Evolutionary conservation across 106 monocot genomes (phyloP).

Genomic region (Agapanthus africanus): DNA sequence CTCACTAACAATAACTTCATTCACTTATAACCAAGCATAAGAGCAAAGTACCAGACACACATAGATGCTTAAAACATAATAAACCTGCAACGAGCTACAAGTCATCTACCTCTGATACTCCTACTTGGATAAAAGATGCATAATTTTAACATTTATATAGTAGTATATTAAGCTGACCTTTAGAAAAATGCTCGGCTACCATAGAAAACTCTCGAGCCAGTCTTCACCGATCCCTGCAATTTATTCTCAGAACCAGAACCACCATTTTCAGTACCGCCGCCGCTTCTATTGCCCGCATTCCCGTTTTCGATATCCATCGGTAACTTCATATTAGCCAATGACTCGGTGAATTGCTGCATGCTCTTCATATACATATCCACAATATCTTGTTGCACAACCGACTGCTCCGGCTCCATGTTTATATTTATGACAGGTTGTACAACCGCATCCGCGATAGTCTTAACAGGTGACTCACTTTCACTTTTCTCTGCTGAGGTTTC

Average conservation of each 20-base stretch:
- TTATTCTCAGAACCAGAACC: conserved; percentile 24
- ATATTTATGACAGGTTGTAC: conserved; percentile 40
- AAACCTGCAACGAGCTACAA: too few relatives aligned
- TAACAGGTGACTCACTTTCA: neutral
- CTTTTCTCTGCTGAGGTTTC: conserved; percentile 25
- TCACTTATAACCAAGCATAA: too few relatives aligned
- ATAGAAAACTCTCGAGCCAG: conserved; percentile 69
- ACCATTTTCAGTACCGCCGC: conserved; percentile 1
- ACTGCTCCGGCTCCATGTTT: conserved; percentile 35
- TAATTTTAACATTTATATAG: too few relatives aligned
- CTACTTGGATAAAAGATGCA: too few relatives aligned
- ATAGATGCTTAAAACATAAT: too few relatives aligned
- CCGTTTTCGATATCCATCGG: conserved; percentile 58
- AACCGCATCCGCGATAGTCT: conserved; percentile 7
- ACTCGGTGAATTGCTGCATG: conserved; percentile 87
- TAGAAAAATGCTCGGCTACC: conserved; percentile 88
- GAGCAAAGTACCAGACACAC: too few relatives aligned
- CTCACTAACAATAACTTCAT: too few relatives aligned
- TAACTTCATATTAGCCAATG: conserved; percentile 84
- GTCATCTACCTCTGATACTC: too few relatives aligned
- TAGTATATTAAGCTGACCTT: too few relatives aligned
- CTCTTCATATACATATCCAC: conserved; percentile 93
- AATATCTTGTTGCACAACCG: conserved; percentile 69
- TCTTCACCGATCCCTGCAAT: neutral
- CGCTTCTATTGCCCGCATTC: neutral